phyloP scores from a whole-genome alignment of 306 rosid genomes.

The Pachyrhizus erosus region DNA sequence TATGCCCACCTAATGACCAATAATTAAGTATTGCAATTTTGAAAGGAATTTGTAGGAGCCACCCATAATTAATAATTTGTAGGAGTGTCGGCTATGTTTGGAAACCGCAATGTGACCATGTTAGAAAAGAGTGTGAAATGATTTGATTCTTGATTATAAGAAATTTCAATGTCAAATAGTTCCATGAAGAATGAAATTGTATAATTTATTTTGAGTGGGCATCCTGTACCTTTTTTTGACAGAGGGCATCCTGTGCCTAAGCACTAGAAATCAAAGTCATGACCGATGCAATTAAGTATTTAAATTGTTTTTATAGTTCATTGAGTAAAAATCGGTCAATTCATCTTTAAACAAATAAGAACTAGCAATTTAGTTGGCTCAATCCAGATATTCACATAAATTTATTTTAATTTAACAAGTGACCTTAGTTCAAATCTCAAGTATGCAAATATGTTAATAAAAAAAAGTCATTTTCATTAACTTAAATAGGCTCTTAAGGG shows the following conservation, averaged over 20 bases:
- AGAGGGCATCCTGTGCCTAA: conserved; percentile 23
- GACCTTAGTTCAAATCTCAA: no score
- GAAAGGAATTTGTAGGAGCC: conserved; percentile 1
- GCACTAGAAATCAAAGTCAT: background rate
- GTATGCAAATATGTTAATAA: no score
- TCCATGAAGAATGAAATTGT: background rate
- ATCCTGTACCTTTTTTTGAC: conserved; percentile 5
- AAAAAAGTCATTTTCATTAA: no score
- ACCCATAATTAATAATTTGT: conserved; percentile 15
- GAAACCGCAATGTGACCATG: conserved; percentile 34
- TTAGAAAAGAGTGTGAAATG: background rate
- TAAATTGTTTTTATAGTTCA: background rate
- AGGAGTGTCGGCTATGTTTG: conserved; percentile 30
- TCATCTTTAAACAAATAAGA: background rate
- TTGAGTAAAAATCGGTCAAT: background rate
- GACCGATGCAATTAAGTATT: background rate
- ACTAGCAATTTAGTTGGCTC: background rate
- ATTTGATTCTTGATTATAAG: conserved; percentile 2
- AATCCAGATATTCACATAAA: no score
- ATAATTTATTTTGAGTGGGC: conserved; percentile 15
- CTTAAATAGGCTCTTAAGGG: no score
- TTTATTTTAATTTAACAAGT: no score
- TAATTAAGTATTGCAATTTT: conserved; percentile 33
- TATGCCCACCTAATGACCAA: conserved; percentile 32
- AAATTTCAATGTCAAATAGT: conserved; percentile 13